Conservation (phyloP, 2,329 filamentous ascomycete genomes). For the Ceratocystis smalleyi region DNA sequence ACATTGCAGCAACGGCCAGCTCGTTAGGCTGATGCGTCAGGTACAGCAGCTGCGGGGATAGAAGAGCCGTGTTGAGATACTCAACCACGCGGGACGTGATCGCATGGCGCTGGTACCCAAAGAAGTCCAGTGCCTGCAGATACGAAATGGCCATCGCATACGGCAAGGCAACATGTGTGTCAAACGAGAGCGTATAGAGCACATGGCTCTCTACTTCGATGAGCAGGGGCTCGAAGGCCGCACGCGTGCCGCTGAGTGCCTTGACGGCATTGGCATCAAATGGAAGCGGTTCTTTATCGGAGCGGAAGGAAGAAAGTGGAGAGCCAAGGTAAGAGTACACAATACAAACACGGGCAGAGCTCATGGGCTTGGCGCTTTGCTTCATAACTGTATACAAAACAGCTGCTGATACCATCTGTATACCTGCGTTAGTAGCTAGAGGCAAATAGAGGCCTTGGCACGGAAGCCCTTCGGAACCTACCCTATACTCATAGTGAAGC, state of each 20-base stretch:
- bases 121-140: slow-evolving; percentile 68
- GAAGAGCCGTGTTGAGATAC: slow-evolving; percentile 70
- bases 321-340: slow-evolving; percentile 71
- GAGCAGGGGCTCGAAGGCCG: slow-evolving; percentile 45
- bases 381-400: slow-evolving; percentile 14
- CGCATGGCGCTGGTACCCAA: slow-evolving; percentile 21
- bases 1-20: slow-evolving; percentile 76
- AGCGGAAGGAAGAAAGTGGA: slow-evolving; percentile 35
- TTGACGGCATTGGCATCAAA: slow-evolving; percentile 44
- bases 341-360: slow-evolving; percentile 35
- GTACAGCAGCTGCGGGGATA: slow-evolving; percentile 80
- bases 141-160: slow-evolving; percentile 83
- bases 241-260: slow-evolving; percentile 58
- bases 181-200: slow-evolving; percentile 60
- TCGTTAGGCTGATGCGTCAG: slow-evolving; percentile 80
- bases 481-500: slow-evolving; percentile 43
- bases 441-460: background rate
- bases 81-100: slow-evolving; percentile 42
- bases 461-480: slow-evolving; percentile 21
- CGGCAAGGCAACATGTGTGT: slow-evolving; percentile 71
- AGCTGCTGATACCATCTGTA: slow-evolving; percentile 12
- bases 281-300: slow-evolving; percentile 20
- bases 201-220: slow-evolving; percentile 64
- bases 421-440: background rate
- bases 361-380: slow-evolving; percentile 3